phyloP scores from a whole-genome alignment of 306 rosid species.

The Trifolium subterraneum region DNA sequence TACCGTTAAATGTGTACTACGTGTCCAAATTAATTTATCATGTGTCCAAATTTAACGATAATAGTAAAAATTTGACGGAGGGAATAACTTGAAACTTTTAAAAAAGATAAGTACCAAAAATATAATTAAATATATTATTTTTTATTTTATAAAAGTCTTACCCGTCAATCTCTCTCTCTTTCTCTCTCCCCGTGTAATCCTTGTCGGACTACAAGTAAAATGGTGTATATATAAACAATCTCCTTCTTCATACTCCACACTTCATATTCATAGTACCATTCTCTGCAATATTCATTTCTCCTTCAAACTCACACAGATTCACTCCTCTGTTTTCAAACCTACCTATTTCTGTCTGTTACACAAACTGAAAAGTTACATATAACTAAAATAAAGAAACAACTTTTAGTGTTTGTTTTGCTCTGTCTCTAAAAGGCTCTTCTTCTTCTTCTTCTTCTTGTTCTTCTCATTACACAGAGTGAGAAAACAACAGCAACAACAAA shows the following conservation, averaged over 20 bases:
- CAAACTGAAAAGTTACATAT: background rate
- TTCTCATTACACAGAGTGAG: background rate
- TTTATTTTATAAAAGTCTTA: too few relatives aligned
- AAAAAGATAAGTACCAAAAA: too few relatives aligned
- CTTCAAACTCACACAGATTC: background rate
- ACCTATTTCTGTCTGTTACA: background rate
- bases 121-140: too few relatives aligned
- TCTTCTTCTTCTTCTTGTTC: background rate
- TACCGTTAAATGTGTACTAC: too few relatives aligned
- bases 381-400: background rate
- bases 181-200: background rate
- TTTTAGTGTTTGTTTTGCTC: background rate
- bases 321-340: background rate
- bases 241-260: background rate
- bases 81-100: too few relatives aligned
- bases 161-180: background rate
- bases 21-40: too few relatives aligned
- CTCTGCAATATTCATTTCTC: background rate
- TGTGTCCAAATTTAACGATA: too few relatives aligned
- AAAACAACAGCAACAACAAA: background rate
- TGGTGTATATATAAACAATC: conserved; percentile 4
- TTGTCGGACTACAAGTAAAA: background rate
- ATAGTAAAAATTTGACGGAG: too few relatives aligned
- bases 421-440: background rate
- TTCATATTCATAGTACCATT: background rate